Evolutionary conservation across 306 rosid genomes (phyloP).

Genomic region (Rosa lucieae): DNA sequence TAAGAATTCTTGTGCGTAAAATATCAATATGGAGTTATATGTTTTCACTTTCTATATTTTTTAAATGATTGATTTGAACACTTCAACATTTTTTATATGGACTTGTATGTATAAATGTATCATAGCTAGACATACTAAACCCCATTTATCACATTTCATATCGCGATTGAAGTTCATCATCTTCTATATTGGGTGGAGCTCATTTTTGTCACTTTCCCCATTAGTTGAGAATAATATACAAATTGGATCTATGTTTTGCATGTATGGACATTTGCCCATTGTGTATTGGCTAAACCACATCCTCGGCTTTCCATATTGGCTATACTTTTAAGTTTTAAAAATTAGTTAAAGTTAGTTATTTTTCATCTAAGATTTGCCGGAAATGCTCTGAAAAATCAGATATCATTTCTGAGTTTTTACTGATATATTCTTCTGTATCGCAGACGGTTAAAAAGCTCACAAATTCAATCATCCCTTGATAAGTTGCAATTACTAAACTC

Average conservation of each 20-base stretch:
- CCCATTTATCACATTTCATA: no score
- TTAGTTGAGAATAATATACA: background rate
- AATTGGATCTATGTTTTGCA: background rate
- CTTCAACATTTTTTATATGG: background rate
- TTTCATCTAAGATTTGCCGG: rapidly evolving
- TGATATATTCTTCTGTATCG: background rate
- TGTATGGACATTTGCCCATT: background rate
- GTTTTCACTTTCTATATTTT: background rate
- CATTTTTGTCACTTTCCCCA: background rate
- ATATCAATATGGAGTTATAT: background rate
- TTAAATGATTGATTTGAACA: background rate
- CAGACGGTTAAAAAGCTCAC: background rate
- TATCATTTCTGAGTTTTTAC: background rate
- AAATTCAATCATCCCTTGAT: background rate
- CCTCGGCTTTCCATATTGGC: background rate
- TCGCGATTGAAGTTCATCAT: background rate
- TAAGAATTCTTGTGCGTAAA: background rate
- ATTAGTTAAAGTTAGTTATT: background rate
- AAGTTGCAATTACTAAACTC: background rate
- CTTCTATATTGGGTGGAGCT: background rate
- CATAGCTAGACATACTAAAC: no score
- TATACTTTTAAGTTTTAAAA: background rate
- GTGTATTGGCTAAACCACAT: background rate
- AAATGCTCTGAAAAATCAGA: background rate
- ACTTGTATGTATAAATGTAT: no score